These are phyloP conservation scores for Rhododendron vialii DNA, from an alignment of 148 eudicot species.

Conservation along the genomic window DNA sequence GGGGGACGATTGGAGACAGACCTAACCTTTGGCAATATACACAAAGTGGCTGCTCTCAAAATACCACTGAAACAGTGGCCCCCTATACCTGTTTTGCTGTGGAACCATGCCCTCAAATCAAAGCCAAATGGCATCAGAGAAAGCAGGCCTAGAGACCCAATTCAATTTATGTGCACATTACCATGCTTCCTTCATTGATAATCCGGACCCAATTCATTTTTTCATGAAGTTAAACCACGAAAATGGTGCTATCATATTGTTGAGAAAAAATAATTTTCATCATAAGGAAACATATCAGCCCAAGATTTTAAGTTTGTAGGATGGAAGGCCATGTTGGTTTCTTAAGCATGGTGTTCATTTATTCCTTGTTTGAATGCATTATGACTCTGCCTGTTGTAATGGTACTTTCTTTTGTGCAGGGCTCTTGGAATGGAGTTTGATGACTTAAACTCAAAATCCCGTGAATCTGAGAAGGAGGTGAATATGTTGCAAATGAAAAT, in stretches of 20 bases:
- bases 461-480: slow-evolving; percentile 84
- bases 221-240: background rate
- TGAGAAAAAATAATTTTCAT: background rate
- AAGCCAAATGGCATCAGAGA: no score
- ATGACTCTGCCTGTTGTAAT: background rate
- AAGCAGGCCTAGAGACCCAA: no score
- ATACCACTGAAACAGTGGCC: no score
- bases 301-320: background rate
- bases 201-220: no score
- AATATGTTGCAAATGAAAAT: slow-evolving; percentile 61
- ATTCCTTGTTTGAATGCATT: background rate
- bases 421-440: slow-evolving; percentile 48
- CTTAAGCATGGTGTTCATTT: background rate
- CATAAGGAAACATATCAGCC: background rate
- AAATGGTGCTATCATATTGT: background rate
- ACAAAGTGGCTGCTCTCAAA: no score
- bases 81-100: no score
- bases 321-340: slow-evolving; percentile 4
- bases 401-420: slow-evolving; percentile 33
- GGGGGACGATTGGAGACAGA: no score
- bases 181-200: no score
- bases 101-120: no score
- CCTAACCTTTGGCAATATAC: no score
- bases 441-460: slow-evolving; percentile 59
- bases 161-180: no score